Evolutionary conservation across 805 yeast species (phyloP).

Genomic region (Candida ovalis): DNA sequence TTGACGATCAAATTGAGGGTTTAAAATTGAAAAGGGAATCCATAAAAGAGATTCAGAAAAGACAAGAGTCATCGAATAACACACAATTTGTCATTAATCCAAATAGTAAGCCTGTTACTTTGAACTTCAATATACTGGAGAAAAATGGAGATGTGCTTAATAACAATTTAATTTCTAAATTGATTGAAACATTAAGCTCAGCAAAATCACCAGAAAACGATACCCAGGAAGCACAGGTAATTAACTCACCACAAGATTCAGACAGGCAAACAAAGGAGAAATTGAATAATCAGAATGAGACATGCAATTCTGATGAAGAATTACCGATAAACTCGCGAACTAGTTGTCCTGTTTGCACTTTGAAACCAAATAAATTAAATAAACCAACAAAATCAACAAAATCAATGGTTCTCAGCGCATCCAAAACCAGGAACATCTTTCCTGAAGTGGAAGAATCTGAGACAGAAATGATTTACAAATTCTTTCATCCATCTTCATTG

Average conservation of each 20-base stretch:
- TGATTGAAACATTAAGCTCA: not conserved
- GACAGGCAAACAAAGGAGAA: too few relatives aligned
- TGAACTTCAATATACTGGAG: constrained; percentile 1
- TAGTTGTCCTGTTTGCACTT: not conserved
- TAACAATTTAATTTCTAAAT: not conserved
- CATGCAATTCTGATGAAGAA: too few relatives aligned
- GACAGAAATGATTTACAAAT: not conserved
- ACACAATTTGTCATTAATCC: not conserved
- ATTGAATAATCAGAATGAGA: too few relatives aligned
- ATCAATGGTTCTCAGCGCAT: too few relatives aligned
- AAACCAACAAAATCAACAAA: not conserved
- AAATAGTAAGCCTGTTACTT: not conserved
- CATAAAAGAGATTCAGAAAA: not conserved
- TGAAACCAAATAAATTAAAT: not conserved
- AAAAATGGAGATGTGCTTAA: not conserved
- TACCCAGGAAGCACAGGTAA: not conserved
- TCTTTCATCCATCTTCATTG: not conserved
- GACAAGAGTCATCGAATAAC: not conserved
- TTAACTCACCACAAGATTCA: not conserved
- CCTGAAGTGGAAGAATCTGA: not conserved
- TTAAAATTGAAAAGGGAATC: not conserved
- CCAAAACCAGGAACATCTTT: not conserved
- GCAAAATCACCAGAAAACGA: not conserved
- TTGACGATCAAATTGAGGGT: not conserved
- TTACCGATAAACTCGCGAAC: not conserved